Evolutionary conservation across 1,139 yeast genomes (phyloP).

Genomic region (Taphrina pruni): DNA sequence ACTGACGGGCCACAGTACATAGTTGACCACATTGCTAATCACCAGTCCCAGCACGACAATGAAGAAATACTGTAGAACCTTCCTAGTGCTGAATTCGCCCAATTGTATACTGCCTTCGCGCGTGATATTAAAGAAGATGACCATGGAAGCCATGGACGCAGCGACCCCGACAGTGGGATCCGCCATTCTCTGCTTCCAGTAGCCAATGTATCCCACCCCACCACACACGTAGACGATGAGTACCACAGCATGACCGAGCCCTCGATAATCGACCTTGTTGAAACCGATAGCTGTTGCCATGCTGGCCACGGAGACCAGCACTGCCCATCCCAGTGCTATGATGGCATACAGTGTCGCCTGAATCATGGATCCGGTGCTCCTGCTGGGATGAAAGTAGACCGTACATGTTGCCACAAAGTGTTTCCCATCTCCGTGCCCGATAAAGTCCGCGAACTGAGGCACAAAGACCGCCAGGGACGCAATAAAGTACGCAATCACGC

Average conservation of each 20-base stretch:
- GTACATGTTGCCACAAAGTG: conserved; percentile 83
- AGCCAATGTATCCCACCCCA: conserved; percentile 71
- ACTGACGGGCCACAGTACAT: conserved; percentile 66
- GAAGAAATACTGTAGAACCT: conserved; percentile 62
- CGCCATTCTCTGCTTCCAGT: conserved; percentile 69
- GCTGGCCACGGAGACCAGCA: conserved; percentile 62
- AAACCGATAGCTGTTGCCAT: conserved; percentile 61
- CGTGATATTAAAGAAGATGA: conserved; percentile 72
- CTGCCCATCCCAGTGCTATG: conserved; percentile 63
- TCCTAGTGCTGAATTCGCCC: conserved; percentile 63
- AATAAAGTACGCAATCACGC: conserved; percentile 71
- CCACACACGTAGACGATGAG: conserved; percentile 60
- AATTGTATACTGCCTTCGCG: conserved; percentile 75
- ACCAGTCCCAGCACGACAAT: conserved; percentile 69
- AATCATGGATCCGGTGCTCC: conserved; percentile 81
- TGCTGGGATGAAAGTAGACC: conserved; percentile 82
- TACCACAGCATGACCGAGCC: conserved; percentile 63
- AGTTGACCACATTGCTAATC: conserved; percentile 66
- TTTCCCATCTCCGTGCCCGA: conserved; percentile 76
- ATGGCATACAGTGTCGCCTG: conserved; percentile 71
- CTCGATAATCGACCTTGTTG: conserved; percentile 58
- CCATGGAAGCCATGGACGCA: conserved; percentile 75
- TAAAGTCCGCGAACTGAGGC: conserved; percentile 59
- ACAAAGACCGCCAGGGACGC: conserved; percentile 81
- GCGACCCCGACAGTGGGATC: conserved; percentile 80